Evolutionary conservation across 2,329 filamentous ascomycete species (phyloP).

Genomic region (Xylaria hypoxylon): DNA sequence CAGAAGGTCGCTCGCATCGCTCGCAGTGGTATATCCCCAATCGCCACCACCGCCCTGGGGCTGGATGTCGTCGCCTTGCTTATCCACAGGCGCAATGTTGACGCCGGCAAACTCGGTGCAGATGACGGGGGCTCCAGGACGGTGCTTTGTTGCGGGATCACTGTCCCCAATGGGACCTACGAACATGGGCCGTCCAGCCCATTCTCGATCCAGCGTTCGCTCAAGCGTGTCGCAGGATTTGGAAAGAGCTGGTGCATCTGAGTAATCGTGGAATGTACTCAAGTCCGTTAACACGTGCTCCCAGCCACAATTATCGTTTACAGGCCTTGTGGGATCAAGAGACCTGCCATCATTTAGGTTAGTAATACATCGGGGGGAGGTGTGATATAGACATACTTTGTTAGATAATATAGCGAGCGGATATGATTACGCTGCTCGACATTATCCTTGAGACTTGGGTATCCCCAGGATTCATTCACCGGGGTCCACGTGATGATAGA

Average conservation of each 20-base stretch:
- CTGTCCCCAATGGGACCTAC: constrained; percentile 56
- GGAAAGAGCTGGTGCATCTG: constrained; percentile 66
- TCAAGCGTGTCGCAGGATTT: constrained; percentile 65
- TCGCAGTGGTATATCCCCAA: constrained; percentile 77
- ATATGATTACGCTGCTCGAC: constrained; percentile 73
- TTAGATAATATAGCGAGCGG: constrained; percentile 71
- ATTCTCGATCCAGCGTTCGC: constrained; percentile 65
- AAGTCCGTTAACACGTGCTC: constrained; percentile 74
- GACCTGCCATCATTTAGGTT: constrained; percentile 50
- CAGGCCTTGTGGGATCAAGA: constrained; percentile 70
- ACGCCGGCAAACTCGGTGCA: constrained; percentile 77
- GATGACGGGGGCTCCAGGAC: constrained; percentile 68
- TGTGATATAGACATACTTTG: constrained; percentile 62
- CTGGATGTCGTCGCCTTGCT: constrained; percentile 40
- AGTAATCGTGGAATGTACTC: constrained; percentile 76
- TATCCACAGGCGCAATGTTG: constrained; percentile 67
- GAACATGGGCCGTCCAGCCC: constrained; percentile 65
- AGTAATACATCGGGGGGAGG: neutral
- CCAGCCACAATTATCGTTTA: constrained; percentile 80
- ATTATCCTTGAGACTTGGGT: constrained; percentile 67
- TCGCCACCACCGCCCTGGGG: constrained; percentile 59
- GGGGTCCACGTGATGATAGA: constrained; percentile 75
- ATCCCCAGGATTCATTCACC: constrained; percentile 73
- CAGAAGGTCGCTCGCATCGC: constrained; percentile 69
- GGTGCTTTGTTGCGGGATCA: constrained; percentile 65